Base-by-base conservation (phyloP, 805 yeast species). In the Dipodascus albidus region DNA sequence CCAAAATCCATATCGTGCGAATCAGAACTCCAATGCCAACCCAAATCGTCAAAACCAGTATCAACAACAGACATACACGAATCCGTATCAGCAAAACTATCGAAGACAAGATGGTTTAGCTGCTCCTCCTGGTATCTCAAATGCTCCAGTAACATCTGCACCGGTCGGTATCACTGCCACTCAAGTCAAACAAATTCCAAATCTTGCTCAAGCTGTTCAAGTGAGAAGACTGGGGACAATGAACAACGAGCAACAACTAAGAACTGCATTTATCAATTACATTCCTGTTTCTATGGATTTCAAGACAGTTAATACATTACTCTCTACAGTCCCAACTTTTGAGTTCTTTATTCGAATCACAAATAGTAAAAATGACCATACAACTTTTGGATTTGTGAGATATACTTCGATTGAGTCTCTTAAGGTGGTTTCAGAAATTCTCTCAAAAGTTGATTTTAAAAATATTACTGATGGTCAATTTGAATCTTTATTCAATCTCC, bases 331-430 rank as follows among this genome's bases (percentile, higher is more conserved):
- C 23, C 60, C 63, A 9, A 58, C 59, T 3, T 47, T 59, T 22
- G 56, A 55, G 14, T 38, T 41, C 22, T 59, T 56, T 53, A 47
- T 49, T 15, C 49, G 60, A 31, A 52, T 58, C 20, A 24, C 48
- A n/a, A 35, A 23, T 14, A 52, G 58, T 33, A 53, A 53, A 38
- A 55, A 57, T 9, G 23, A 48, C 14, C 57, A 56, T 1, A 38
- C 50, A 9, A 51, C 35, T 8, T 59, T 55, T 51, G 63, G 61
- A 1, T 58, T 59, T 47, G 62, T 55, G 4, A 47, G 60, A 47
- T 60, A 50, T 50, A 20, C 33, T 15, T 47, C 54, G n/a, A 35
- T 55, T 4, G 55, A 44, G 15, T 44, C 58, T 8, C 54, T 58
- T 4, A 4, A 17, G 6, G 44, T 38, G 44, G n/a, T 38, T 3